Conservation (phyloP, 2,329 filamentous ascomycete species). For the Beauveria brongniartii region DNA sequence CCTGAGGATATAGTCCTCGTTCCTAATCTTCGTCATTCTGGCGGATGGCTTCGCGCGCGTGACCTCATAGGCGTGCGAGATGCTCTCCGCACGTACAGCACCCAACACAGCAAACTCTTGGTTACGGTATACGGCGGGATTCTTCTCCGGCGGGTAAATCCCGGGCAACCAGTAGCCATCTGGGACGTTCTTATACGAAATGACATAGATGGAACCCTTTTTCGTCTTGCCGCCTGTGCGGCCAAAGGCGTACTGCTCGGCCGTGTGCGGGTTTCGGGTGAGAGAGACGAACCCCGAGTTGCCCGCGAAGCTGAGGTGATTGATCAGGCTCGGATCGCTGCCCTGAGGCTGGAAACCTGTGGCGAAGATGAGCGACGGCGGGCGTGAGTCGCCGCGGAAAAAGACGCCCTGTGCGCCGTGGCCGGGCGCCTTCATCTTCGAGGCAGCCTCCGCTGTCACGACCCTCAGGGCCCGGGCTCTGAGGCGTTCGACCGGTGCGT, state of each 20-base stretch:
- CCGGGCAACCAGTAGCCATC: slow-evolving; percentile 12
- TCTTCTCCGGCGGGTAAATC: neutral
- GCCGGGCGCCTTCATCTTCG: neutral
- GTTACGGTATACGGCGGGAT: neutral
- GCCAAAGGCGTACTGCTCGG: slow-evolving; percentile 7
- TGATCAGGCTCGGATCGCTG: neutral
- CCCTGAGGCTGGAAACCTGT: slow-evolving; percentile 8
- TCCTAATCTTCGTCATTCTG: neutral
- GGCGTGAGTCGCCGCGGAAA: slow-evolving; percentile 12
- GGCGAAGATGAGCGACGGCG: slow-evolving; percentile 3
- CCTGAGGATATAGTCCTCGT: neutral
- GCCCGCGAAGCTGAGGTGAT: slow-evolving; percentile 5
- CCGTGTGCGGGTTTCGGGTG: neutral
- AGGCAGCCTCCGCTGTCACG: neutral
- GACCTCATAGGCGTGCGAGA: neutral
- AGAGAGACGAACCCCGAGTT: slow-evolving; percentile 9
- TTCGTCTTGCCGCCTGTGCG: neutral
- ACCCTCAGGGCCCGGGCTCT: neutral
- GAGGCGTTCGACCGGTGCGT: neutral
- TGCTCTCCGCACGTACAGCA: neutral
- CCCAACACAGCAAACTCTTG: neutral
- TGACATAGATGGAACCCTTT: slow-evolving; percentile 10
- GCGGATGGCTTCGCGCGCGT: neutral
- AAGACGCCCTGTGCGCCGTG: slow-evolving; percentile 7
- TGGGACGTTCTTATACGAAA: neutral